Evolutionary conservation across 495 filamentous ascomycete genomes (phyloP).

Genomic region (Daldinia grandis): DNA sequence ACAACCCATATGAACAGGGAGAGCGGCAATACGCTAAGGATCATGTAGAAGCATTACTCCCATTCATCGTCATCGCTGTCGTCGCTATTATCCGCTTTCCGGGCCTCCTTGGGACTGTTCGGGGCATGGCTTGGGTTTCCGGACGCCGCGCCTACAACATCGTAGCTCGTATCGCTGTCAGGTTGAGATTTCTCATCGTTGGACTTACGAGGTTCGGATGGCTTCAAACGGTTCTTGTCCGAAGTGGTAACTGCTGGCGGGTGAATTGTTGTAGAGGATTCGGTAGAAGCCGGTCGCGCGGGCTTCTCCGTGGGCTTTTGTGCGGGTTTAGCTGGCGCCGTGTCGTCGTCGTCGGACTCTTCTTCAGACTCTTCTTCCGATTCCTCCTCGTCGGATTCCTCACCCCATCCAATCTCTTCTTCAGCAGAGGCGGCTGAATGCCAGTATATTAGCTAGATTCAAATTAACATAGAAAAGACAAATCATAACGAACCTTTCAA

Average conservation of each 20-base stretch:
- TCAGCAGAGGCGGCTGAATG: conserved; percentile 67
- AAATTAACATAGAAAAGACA: conserved; percentile 7
- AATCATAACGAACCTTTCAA: conserved; percentile 75
- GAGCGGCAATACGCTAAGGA: conserved; percentile 1
- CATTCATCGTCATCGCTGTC: conserved; percentile 87
- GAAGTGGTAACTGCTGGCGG: conserved; percentile 43
- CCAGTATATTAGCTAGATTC: conserved; percentile 39
- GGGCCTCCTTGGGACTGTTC: conserved; percentile 71
- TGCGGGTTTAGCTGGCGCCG: conserved; percentile 41
- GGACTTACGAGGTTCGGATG: conserved; percentile 75
- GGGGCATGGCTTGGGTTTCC: conserved; percentile 79
- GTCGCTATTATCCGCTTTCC: conserved; percentile 58
- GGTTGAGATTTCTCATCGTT: conserved; percentile 85
- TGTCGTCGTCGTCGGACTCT: conserved; percentile 43
- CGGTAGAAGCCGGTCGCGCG: conserved; percentile 54
- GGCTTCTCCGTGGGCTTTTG: conserved; percentile 38
- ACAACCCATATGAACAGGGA: not conserved
- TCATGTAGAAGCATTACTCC: conserved; percentile 66
- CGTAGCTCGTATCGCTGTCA: conserved; percentile 92
- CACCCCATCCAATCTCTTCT: conserved; percentile 87
- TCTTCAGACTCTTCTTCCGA: conserved; percentile 23
- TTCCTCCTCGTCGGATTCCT: conserved; percentile 54
- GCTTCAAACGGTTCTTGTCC: conserved; percentile 55
- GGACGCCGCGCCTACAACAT: conserved; percentile 78
- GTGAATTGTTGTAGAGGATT: conserved; percentile 63